Evolutionary conservation across 2,329 filamentous ascomycete genomes (phyloP), one percentile per base, ranked within the genome.

Genomic region (Aspergillus pseudoterreus): DNA sequence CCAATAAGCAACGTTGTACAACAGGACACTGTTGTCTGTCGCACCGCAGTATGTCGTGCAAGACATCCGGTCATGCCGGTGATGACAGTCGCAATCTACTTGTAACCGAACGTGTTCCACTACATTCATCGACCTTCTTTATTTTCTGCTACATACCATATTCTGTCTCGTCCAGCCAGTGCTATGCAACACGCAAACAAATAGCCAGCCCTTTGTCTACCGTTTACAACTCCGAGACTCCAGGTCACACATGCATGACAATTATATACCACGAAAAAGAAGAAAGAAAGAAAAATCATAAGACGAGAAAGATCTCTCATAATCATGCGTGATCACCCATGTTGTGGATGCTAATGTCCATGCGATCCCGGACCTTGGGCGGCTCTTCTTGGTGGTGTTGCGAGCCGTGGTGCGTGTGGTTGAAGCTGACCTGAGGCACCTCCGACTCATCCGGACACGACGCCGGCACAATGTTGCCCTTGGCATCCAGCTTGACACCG

Each of bases 261-360:
- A 30, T 47, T 27, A 49, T 52, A 53, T 46, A 35, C 10, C 38
- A 42, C 17, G 19, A 12, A 42, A 22, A 42, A 12, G 38, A 42
- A 42, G 22, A 22, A 21, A 42, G 19, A 38, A n/a, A n/a, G n/a
- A n/a, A n/a, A 17, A 38, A 38, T n/a, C 35, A 35, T 33, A 46
- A 42, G 35, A 33, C 41, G 36, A 19, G 45, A 38, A 17, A 41
- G 10, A 11, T 27, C 50, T 44, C 44, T 59, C 57, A 57, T 63
- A 39, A 64, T 65, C 55, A 69, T 57, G 61, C 62, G 58, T 77
- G 76, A 60, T 78, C 76, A 43, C 67, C 75, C 54, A 77, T 68
- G 65, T 84, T 84, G 66, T 84, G 82, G 59, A 85, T 71, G 61
- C 79, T 80, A 57, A 85, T 82, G 62, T 85, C 83, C 75, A 84